Conservation (phyloP, 148 eudicot species). For the Cornus suecica region DNA sequence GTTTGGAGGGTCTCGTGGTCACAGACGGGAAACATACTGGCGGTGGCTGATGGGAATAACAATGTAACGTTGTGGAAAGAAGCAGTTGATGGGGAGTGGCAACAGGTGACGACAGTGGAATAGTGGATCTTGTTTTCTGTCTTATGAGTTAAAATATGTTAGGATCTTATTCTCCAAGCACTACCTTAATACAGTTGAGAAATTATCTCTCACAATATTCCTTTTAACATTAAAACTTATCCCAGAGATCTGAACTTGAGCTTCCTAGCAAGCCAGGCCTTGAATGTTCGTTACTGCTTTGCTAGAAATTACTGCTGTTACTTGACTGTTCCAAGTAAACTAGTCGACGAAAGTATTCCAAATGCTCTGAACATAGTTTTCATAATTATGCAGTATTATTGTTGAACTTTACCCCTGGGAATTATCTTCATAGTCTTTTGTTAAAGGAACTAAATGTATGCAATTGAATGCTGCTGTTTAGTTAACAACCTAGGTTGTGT, state of each 20-base stretch:
- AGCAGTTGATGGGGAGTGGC: conserved; percentile 20
- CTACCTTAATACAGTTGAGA: background rate
- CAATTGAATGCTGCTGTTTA: too few species aligned
- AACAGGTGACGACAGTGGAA: conserved; percentile 12
- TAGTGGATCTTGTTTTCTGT: background rate
- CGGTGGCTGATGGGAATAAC: conserved; percentile 18
- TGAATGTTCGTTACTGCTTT: background rate
- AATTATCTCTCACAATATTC: background rate
- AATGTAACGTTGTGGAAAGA: conserved; percentile 19
- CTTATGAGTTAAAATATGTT: background rate
- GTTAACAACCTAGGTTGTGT: background rate
- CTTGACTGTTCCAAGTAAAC: background rate
- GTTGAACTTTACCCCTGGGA: background rate
- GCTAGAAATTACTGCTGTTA: background rate
- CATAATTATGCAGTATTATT: background rate
- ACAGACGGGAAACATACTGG: conserved; percentile 12
- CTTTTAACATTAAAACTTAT: background rate
- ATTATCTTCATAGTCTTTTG: background rate
- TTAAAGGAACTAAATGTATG: background rate
- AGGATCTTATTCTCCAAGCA: background rate
- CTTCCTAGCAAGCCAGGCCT: too few species aligned
- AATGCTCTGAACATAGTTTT: background rate
- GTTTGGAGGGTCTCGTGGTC: conserved; percentile 24
- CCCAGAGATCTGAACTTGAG: background rate
- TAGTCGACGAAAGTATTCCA: background rate